These are phyloP conservation scores for Acidomyces sp. DNA, from an alignment of 495 filamentous ascomycete species.

Conservation along the genomic window DNA sequence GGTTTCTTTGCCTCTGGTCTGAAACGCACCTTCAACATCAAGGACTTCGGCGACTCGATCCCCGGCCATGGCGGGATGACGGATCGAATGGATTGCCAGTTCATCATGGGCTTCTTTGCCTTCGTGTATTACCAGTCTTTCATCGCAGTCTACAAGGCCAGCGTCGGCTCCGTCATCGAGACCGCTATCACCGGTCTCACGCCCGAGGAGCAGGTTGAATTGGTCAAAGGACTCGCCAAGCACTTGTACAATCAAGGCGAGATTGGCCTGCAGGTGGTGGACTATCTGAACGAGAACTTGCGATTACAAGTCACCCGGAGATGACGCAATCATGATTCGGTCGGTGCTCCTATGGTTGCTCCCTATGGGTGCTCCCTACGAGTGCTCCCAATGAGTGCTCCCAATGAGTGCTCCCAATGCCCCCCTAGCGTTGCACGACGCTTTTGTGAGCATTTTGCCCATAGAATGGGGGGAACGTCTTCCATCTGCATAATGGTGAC, in stretches of 20 bases:
- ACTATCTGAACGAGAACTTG: slow-evolving; percentile 14
- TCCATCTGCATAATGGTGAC: too few relatives aligned
- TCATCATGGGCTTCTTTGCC: slow-evolving; percentile 98
- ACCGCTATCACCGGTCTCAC: slow-evolving; percentile 71
- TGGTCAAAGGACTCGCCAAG: slow-evolving; percentile 69
- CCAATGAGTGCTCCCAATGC: too few relatives aligned
- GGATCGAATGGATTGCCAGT: slow-evolving; percentile 98
- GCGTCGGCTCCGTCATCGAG: slow-evolving; percentile 76
- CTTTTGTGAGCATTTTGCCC: too few relatives aligned
- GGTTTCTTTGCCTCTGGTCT: slow-evolving; percentile 97
- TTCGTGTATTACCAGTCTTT: slow-evolving; percentile 99
- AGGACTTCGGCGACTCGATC: slow-evolving; percentile 97
- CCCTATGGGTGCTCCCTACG: too few relatives aligned
- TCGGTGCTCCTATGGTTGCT: too few relatives aligned
- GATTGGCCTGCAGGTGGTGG: slow-evolving; percentile 43
- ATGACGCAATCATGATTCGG: too few relatives aligned
- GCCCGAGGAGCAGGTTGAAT: slow-evolving; percentile 74
- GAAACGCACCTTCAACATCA: slow-evolving; percentile 99
- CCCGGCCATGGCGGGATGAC: slow-evolving; percentile 98
- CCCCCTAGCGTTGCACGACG: too few relatives aligned
- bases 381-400: too few relatives aligned
- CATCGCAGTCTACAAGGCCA: slow-evolving; percentile 72
- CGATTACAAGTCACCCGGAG: neutral
- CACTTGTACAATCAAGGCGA: slow-evolving; percentile 78
- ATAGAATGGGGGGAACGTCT: too few relatives aligned